Evolutionary conservation across 176 grass and related monocot genomes (phyloP), one percentile per base, ranked within the genome.

Genomic region (Zoysia pacifica): DNA sequence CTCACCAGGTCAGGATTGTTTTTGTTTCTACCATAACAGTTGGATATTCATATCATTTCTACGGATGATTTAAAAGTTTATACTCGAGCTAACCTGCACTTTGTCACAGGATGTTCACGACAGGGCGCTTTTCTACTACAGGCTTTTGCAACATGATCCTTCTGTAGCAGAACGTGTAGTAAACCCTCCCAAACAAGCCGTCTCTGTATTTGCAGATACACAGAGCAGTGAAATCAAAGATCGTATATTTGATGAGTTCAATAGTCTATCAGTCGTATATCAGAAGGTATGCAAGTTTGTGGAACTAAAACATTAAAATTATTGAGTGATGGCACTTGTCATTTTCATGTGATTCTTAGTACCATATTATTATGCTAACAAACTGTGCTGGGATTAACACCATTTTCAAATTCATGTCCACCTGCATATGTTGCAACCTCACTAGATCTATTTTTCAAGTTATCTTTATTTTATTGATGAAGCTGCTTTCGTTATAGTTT

Each of bases 211-310:
- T 99, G 97, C 97, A 67, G 97, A 99, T 72, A 85, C 84, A n/a
- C 97, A 99, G 85, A 96, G 89, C 73, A 90, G 85, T 79, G 97
- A 99, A 96, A 91, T 93, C 15, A 99, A 99, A 88, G 97, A 99
- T 67, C 78, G 97, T 9, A 99, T 99, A 87, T 96, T 99, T 80
- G 97, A 99, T 95, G 97, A 99, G 80, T 96, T 96, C 84, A 99
- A 90, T 68, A 89, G 93, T 61, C 53, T 99, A 19, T 96, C 97
- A 64, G 93, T 99, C 55, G 84, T 96, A 64, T 99, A 99, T 83
- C 97, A 99, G 47, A 96, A 96, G 96, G 96, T 97, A 86, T 65
- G 48, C 37, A 56, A 42, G 65, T 81, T 82, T 50, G 0, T 50
- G 39, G 28, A 28, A 58, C 13, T 44, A 15, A 11, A 28, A 28